A percentile compares a stretch with the other conserved stretches of the same genome.
phyloP scores from a whole-genome alignment of 177 flowering plant genomes.

The Vitis hybrid region DNA sequence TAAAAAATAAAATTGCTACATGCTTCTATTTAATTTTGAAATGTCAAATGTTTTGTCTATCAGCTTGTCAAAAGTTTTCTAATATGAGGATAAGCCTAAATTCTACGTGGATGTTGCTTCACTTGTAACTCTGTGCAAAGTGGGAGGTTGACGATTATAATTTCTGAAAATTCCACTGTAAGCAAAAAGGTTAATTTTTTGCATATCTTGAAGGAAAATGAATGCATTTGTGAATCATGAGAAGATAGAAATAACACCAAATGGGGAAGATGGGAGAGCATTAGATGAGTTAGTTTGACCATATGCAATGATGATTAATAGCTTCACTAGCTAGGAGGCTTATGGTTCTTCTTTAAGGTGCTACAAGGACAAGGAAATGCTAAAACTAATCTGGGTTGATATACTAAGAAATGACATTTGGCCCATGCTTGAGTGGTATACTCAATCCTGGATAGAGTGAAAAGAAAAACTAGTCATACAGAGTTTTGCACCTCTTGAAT shows the following conservation, averaged over 20 bases:
- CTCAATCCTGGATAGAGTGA: neutral
- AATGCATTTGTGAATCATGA: no score
- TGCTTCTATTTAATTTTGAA: no score
- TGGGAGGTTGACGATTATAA: no score
- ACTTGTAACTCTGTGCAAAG: no score
- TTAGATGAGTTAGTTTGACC: neutral
- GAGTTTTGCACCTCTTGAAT: neutral
- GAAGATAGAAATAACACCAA: neutral
- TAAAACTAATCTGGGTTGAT: neutral
- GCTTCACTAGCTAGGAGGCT: neutral
- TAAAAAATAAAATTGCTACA: no score
- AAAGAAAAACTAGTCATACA: neutral
- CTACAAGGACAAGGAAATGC: neutral
- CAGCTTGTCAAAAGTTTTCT: no score
- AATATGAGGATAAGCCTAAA: no score
- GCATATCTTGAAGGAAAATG: no score
- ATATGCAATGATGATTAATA: neutral
- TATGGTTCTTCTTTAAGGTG: neutral
- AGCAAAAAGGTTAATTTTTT: no score
- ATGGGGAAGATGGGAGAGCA: slow-evolving; percentile 1
- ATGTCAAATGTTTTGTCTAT: no score
- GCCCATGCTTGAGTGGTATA: neutral
- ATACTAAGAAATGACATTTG: neutral
- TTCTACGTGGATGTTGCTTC: no score
- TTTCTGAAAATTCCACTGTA: no score